These are phyloP conservation scores for Graphiopsis chlorocephala DNA, from an alignment of 2,329 filamentous ascomycete genomes.

Conservation along the genomic window DNA sequence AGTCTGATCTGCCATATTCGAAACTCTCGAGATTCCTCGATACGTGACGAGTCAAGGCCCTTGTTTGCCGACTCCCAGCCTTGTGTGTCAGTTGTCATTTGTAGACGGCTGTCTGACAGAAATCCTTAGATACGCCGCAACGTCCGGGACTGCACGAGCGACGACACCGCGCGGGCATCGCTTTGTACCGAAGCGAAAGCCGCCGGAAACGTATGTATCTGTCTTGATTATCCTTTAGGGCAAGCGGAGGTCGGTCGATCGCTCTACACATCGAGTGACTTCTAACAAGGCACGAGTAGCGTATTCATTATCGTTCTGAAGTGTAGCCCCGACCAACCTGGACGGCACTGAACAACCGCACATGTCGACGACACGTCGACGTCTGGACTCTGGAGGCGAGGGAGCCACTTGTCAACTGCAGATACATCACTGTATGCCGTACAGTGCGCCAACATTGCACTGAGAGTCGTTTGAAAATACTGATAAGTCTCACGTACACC, in stretches of 20 bases:
- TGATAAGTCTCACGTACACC: background rate
- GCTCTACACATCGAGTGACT: background rate
- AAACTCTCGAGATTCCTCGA: background rate
- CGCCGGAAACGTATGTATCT: background rate
- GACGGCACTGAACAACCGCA: background rate
- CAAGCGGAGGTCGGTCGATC: background rate
- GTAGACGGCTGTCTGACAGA: background rate
- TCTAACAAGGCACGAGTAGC: background rate
- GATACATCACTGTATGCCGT: background rate
- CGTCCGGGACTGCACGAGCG: conserved; percentile 3
- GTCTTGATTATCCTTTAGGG: background rate
- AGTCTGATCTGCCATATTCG: background rate
- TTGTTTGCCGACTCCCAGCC: background rate
- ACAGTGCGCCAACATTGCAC: background rate
- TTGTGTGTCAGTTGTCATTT: background rate
- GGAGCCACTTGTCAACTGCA: background rate
- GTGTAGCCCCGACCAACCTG: background rate
- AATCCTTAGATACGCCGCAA: background rate
- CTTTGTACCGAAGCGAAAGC: conserved; percentile 3
- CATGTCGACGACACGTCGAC: background rate
- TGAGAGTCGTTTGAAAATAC: background rate
- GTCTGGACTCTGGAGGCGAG: background rate
- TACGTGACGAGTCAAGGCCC: background rate
- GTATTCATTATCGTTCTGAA: background rate
- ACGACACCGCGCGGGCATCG: background rate